Conservation (phyloP, 208 protist species). For the Acanthamoeba culbertsoni region DNA sequence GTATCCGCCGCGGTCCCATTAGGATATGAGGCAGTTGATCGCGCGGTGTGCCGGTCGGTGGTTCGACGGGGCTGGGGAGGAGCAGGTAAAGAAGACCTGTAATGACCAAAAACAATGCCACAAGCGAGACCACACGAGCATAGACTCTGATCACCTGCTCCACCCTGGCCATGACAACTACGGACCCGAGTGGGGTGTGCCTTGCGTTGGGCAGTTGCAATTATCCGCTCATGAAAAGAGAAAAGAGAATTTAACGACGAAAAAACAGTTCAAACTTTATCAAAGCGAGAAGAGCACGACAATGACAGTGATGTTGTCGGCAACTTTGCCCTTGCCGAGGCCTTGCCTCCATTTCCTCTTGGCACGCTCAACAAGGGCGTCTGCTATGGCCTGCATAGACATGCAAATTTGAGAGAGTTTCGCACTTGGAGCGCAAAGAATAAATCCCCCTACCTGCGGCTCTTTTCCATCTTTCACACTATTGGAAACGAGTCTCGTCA, state of each 20-base stretch:
- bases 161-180: not conserved
- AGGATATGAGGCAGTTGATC: too few species aligned
- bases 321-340: not conserved
- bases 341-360: not conserved
- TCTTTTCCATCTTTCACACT: not conserved
- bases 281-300: not conserved
- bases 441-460: not conserved
- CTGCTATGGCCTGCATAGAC: not conserved
- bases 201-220: too few species aligned
- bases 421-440: not conserved
- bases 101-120: not conserved
- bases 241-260: too few species aligned
- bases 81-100: conserved; percentile 8
- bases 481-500: not conserved
- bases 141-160: not conserved
- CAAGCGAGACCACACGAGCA: not conserved
- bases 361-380: not conserved
- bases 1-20: not conserved
- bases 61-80: not conserved
- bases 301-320: not conserved
- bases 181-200: too few species aligned
- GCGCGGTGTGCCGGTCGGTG: not conserved
- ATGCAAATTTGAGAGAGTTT: too few species aligned
- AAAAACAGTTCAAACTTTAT: too few species aligned
- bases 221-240: too few species aligned